Evolutionary conservation across 164 flowering plant genomes (phyloP), one percentile per base, ranked within the genome.

Genomic region (Akebia trifoliata): DNA sequence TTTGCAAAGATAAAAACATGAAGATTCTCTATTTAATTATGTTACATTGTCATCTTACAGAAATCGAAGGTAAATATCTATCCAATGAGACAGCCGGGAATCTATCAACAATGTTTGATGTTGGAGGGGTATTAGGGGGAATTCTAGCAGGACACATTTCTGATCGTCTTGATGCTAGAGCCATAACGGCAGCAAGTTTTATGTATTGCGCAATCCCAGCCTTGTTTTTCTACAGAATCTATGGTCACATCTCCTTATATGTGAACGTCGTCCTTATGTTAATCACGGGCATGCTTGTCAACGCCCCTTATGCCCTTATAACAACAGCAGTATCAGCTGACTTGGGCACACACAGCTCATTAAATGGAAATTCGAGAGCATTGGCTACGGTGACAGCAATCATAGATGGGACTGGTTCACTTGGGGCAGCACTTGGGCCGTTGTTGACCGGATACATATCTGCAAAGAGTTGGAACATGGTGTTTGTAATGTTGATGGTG

Each of bases 291-390:
- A 57, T 81, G 76, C 76, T 87, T 50, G 89, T 87, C 2, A 87
- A 87, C 29, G 95, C 87, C 0, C 95, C 95, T 1, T 85, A 87
- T 60, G 88, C 95, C 21, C 91, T 87, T 12, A 87, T 87, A 59
- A 87, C 95, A 18, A 87, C 95, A 0, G 91, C 95, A 0, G 95
- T 87, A 9, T 85, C 95, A 1, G 89, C 95, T 4, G 95, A 87
- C 44, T 53, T 87, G 56, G 95, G 95, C 11, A 84, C 91, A 2
- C 88, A 84, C 66, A 76, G 79, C 38, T 82, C 89, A 2, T 60
- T 87, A 59, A 69, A 73, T 38, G 95, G 89, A 37, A 81, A 81
- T 54, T 76, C 87, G 8, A 59, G 86, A 12, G 95, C 95, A 22
- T 57, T 87, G 56, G 91, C 95, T 1, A 87, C 95, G 0, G 95